These are phyloP conservation scores for Phytophthora chlamydospora DNA, from an alignment of 352 stramenopile species.

Conservation along the genomic window DNA sequence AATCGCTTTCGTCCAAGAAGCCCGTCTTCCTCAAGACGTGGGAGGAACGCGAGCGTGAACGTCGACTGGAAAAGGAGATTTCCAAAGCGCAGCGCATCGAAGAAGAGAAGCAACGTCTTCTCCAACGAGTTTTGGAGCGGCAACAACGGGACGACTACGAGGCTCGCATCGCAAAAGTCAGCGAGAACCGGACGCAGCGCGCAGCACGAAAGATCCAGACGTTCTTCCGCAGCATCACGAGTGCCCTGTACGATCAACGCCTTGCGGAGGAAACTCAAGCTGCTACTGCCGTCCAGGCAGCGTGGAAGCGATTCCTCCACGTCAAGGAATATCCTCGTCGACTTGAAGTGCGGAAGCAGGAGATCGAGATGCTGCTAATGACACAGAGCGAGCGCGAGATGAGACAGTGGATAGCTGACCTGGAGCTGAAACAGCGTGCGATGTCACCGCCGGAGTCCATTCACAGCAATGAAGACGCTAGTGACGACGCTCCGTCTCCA, in stretches of 20 bases:
- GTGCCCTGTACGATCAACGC: not conserved
- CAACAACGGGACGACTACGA: conserved; percentile 32
- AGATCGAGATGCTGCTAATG: conserved; percentile 41
- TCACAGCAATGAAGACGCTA: conserved; percentile 1
- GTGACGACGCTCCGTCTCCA: conserved; percentile 10
- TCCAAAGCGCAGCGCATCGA: conserved; percentile 66
- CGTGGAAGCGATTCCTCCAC: conserved; percentile 37
- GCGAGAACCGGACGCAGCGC: conserved; percentile 27
- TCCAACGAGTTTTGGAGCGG: conserved; percentile 44
- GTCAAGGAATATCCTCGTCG: conserved; percentile 26
- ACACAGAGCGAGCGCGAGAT: conserved; percentile 41
- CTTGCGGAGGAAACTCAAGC: conserved; percentile 9
- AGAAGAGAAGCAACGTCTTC: conserved; percentile 61
- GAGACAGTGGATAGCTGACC: conserved; percentile 13
- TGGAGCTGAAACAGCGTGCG: conserved; percentile 13
- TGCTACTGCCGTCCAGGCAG: conserved; percentile 40
- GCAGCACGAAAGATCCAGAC: conserved; percentile 37
- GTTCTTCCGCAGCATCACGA: conserved; percentile 23
- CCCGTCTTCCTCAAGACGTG: conserved; percentile 72
- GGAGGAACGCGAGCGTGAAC: conserved; percentile 71
- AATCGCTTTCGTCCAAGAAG: conserved; percentile 46
- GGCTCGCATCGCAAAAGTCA: conserved; percentile 10
- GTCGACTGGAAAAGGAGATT: conserved; percentile 61
- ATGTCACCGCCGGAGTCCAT: conserved; percentile 14
- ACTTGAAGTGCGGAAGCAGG: conserved; percentile 18